Percentiles rank a stretch among this genome's conserved stretches.
phyloP scores from a whole-genome alignment of 257 asterid genomes.

The Marsdenia floribunda region DNA sequence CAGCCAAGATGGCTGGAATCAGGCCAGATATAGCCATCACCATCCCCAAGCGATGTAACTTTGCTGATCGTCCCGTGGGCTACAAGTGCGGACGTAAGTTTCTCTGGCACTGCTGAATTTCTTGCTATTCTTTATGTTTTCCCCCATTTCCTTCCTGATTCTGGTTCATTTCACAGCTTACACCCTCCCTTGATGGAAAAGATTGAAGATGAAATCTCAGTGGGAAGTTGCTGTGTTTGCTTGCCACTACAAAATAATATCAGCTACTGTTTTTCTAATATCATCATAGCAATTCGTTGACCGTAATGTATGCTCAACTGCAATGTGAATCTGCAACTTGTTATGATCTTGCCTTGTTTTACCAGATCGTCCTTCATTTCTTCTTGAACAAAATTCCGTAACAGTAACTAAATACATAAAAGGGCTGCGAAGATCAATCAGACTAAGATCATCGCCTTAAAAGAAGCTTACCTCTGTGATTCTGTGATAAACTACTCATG shows the following conservation, averaged over 20 bases:
- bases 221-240: background rate
- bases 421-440: background rate
- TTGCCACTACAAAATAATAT: background rate
- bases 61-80: conserved; percentile 52
- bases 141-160: no score
- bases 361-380: background rate
- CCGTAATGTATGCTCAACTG: background rate
- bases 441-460: background rate
- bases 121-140: conserved; percentile 18
- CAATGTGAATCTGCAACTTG: background rate
- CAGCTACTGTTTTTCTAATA: background rate
- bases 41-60: conserved; percentile 59
- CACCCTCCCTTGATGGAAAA: conserved; percentile 38
- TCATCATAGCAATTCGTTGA: background rate
- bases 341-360: background rate
- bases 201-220: background rate
- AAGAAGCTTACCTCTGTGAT: background rate
- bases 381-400: background rate
- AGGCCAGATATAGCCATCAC: conserved; percentile 45
- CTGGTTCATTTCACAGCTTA: conserved; percentile 31
- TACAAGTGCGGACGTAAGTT: conserved; percentile 56
- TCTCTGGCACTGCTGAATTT: background rate
- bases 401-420: background rate
- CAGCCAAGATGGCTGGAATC: conserved; percentile 40
- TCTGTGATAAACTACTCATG: no score